Conservation (phyloP, 805 yeast species). For the baker's yeast (Saccharomyces cerevisiae) region DNA sequence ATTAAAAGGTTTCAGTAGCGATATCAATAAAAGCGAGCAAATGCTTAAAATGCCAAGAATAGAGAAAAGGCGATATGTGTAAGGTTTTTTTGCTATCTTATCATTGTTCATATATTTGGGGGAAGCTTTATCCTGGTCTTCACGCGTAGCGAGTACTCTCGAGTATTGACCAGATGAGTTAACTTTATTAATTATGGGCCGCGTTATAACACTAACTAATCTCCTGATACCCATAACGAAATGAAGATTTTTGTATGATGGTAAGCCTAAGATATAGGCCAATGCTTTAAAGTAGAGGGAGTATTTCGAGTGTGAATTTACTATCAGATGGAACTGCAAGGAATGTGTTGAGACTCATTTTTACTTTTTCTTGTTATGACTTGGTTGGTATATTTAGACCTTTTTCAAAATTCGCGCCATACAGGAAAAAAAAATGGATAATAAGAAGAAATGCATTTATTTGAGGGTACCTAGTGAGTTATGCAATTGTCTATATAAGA, state of each 20-base stretch:
- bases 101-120: background rate
- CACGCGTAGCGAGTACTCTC: background rate
- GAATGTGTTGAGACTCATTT: too few relatives aligned
- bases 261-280: background rate
- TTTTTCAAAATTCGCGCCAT: background rate
- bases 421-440: background rate
- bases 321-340: background rate
- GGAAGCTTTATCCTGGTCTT: background rate
- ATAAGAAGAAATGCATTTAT: background rate
- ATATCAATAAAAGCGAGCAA: constrained; percentile 6
- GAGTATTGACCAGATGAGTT: background rate
- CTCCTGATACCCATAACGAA: background rate
- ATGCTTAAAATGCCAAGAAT: constrained; percentile 14
- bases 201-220: background rate
- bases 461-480: background rate
- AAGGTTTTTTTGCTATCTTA: background rate
- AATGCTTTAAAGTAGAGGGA: background rate
- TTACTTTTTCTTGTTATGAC: background rate
- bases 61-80: background rate
- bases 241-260: background rate
- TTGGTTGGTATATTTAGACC: background rate
- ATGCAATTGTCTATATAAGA: background rate
- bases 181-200: background rate
- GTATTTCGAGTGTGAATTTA: background rate
- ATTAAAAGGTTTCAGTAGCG: constrained; percentile 15